Percentiles rank a stretch among this genome's conserved stretches.
phyloP scores from a whole-genome alignment of 805 yeast genomes.

The Cyberlindnera amylophila region DNA sequence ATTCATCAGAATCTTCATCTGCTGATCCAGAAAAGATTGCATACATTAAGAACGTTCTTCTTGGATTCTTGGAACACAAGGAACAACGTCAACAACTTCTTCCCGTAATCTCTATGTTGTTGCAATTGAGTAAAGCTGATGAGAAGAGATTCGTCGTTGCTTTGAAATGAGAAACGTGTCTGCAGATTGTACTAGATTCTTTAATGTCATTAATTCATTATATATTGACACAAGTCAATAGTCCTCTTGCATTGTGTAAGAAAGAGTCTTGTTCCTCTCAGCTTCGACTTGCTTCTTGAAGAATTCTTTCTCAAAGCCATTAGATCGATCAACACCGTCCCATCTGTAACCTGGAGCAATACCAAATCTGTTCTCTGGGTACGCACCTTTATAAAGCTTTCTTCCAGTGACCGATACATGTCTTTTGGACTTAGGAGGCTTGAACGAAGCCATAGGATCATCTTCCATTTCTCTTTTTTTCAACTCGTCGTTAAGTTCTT shows the following conservation, averaged over 20 bases:
- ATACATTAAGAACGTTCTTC: constrained; percentile 82
- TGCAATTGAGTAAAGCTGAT: constrained; percentile 66
- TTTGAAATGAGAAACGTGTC: constrained; percentile 6
- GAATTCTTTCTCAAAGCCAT: constrained; percentile 75
- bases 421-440: constrained; percentile 25
- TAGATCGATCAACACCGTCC: constrained; percentile 91
- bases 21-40: constrained; percentile 50
- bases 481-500: constrained; percentile 33
- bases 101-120: constrained; percentile 78
- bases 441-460: constrained; percentile 60
- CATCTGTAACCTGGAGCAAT: constrained; percentile 79
- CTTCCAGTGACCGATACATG: constrained; percentile 42
- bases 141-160: constrained; percentile 60
- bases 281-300: constrained; percentile 40
- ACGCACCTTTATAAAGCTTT: constrained; percentile 50
- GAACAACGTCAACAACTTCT: constrained; percentile 85
- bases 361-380: constrained; percentile 68
- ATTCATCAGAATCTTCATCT: constrained; percentile 3
- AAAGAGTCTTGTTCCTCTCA: constrained; percentile 30
- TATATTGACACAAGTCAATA: constrained; percentile 21
- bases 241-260: constrained; percentile 39
- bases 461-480: constrained; percentile 40
- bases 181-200: too few relatives aligned
- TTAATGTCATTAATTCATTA: too few relatives aligned
- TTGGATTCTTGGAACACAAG: constrained; percentile 86